Evolutionary conservation across 106 monocot species (phyloP).

Genomic region (Chionographis japonica): DNA sequence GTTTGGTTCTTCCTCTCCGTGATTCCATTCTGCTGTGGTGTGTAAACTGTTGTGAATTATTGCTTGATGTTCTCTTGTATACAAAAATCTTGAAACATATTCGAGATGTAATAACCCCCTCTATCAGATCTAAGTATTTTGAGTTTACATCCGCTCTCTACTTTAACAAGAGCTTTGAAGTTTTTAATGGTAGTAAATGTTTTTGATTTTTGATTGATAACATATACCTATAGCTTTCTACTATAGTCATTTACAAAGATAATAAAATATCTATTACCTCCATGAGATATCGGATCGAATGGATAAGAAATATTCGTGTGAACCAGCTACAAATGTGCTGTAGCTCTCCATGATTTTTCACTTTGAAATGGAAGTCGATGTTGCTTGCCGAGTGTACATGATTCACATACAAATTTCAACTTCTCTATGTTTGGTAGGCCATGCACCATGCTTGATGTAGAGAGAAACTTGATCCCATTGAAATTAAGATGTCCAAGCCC

Average conservation of each 20-base stretch:
- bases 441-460: neutral
- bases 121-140: neutral
- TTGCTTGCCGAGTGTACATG: too few species aligned
- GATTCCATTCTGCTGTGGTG: slow-evolving; percentile 2
- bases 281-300: neutral
- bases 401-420: too few species aligned
- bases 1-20: slow-evolving; percentile 2
- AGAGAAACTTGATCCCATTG: neutral
- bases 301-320: slow-evolving; percentile 5
- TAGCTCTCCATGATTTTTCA: too few species aligned
- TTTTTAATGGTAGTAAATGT: neutral
- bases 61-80: neutral
- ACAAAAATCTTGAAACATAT: too few species aligned
- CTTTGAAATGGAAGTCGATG: too few species aligned
- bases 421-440: neutral
- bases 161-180: slow-evolving; percentile 2
- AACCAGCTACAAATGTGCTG: neutral
- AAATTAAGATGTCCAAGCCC: slow-evolving; percentile 5
- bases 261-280: slow-evolving; percentile 11
- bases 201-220: neutral
- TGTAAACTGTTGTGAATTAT: neutral
- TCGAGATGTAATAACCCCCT: neutral
- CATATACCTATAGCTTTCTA: slow-evolving; percentile 2
- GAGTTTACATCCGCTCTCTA: neutral
- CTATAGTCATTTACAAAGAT: slow-evolving; percentile 16